phyloP scores from a whole-genome alignment of 129 eudicot genomes.

The Heracleum sosnowskyi region DNA sequence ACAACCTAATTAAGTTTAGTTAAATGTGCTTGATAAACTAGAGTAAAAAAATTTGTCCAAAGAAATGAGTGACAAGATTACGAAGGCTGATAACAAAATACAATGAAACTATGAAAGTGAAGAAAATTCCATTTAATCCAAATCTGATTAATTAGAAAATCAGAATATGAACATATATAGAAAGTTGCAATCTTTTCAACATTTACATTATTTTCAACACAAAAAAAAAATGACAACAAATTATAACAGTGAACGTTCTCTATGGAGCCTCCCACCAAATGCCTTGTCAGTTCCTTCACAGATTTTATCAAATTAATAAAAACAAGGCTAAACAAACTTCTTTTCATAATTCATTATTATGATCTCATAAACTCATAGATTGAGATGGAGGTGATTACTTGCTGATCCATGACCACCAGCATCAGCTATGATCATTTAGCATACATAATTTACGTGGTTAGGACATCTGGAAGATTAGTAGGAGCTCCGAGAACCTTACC shows the following conservation, averaged over 20 bases:
- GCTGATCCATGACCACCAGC: not conserved
- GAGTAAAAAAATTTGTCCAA: too few relatives aligned
- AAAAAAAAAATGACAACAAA: not conserved
- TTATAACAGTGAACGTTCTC: not conserved
- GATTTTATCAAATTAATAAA: not conserved
- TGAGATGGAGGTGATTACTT: not conserved
- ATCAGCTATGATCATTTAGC: not conserved
- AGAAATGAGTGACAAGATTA: too few relatives aligned
- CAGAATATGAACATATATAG: not conserved
- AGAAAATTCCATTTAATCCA: too few relatives aligned
- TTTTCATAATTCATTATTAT: not conserved
- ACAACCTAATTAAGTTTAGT: too few relatives aligned
- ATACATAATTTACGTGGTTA: conserved; percentile 10
- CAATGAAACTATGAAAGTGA: too few relatives aligned
- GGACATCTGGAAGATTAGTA: conserved; percentile 18
- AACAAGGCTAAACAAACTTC: not conserved
- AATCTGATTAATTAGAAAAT: too few relatives aligned
- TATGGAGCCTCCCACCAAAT: not conserved
- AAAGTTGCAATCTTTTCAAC: not conserved
- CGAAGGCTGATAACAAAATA: too few relatives aligned
- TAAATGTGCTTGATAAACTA: too few relatives aligned
- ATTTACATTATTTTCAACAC: not conserved
- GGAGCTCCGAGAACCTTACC: conserved; percentile 19
- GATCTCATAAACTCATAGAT: not conserved
- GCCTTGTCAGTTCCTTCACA: not conserved